A percentile compares a stretch with the other conserved stretches of the same genome.
These are phyloP conservation scores for Spergularia bocconei DNA, from an alignment of 148 eudicot genomes.

Conservation along the genomic window DNA sequence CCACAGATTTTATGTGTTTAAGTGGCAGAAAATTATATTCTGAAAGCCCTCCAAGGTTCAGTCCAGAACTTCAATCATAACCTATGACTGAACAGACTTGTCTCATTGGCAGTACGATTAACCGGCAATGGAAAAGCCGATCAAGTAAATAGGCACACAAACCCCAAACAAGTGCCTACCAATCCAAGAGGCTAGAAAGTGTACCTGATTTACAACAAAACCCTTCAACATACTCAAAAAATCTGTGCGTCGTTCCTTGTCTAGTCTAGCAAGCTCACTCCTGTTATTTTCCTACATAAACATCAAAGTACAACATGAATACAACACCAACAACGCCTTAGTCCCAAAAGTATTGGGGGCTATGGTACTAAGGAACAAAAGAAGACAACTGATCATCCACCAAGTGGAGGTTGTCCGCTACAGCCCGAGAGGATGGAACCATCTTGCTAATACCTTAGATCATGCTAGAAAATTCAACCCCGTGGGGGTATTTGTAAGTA, in stretches of 20 bases:
- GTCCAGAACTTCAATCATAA: not conserved
- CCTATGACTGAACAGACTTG: not conserved
- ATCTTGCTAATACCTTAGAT: no score
- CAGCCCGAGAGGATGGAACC: no score
- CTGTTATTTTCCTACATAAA: slow-evolving; percentile 82
- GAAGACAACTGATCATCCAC: no score
- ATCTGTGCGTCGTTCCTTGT: slow-evolving; percentile 75
- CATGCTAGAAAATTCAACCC: no score
- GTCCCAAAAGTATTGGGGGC: no score
- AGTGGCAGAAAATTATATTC: not conserved
- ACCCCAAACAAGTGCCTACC: not conserved
- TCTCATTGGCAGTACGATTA: not conserved
- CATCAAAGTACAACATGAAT: not conserved
- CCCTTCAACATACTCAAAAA: slow-evolving; percentile 92
- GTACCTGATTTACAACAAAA: slow-evolving; percentile 92
- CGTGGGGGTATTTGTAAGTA: no score
- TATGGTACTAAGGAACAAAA: no score
- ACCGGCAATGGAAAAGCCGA: not conserved
- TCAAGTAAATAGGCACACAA: not conserved
- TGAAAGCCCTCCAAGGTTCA: not conserved
- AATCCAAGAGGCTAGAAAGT: not conserved
- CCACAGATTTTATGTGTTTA: not conserved
- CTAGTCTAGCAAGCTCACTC: slow-evolving; percentile 82
- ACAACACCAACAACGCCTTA: no score
- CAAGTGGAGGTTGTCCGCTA: no score